Percentiles rank a stretch among this genome's conserved stretches.
Evolutionary conservation across 129 eudicot genomes (phyloP).

Genomic region (Oenanthe sinensis): DNA sequence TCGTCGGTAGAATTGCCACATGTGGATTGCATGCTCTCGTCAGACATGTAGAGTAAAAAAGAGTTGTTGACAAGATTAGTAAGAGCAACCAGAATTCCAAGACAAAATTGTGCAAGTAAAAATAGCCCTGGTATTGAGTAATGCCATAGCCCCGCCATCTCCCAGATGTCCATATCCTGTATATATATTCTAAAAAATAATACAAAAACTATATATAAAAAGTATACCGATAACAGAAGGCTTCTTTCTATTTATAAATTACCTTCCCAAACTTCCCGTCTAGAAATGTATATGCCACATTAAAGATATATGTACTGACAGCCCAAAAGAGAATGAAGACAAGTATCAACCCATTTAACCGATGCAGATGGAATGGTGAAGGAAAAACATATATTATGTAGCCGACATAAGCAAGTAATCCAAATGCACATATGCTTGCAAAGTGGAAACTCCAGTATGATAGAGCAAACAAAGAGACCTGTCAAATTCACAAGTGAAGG

Average conservation of each 20-base stretch:
- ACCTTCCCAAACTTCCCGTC: slow-evolving; percentile 52
- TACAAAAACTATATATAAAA: slow-evolving; percentile 4
- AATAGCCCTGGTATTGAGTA: slow-evolving; percentile 85
- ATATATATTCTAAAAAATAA: slow-evolving; percentile 11
- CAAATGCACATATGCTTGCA: slow-evolving; percentile 73
- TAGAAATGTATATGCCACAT: slow-evolving; percentile 45
- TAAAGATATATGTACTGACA: slow-evolving; percentile 61
- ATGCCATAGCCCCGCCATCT: slow-evolving; percentile 93
- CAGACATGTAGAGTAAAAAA: slow-evolving; percentile 70
- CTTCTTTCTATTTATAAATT: slow-evolving; percentile 1
- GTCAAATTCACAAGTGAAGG: slow-evolving; percentile 44
- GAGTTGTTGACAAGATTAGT: slow-evolving; percentile 93
- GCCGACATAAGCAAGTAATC: slow-evolving; percentile 74
- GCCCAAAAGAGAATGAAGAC: slow-evolving; percentile 81
- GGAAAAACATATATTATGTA: slow-evolving; percentile 60
- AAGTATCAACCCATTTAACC: slow-evolving; percentile 57
- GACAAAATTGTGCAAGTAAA: slow-evolving; percentile 86
- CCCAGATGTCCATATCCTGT: slow-evolving; percentile 90
- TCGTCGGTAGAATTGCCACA: slow-evolving; percentile 38
- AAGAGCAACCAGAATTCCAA: slow-evolving; percentile 83
- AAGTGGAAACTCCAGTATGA: slow-evolving; percentile 74
- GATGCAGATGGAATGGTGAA: slow-evolving; percentile 62
- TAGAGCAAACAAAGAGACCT: slow-evolving; percentile 76
- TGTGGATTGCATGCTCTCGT: slow-evolving; percentile 44
- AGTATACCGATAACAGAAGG: not conserved